Conservation (phyloP, 2,329 filamentous ascomycete species). For the Xylariaceae sp. region DNA sequence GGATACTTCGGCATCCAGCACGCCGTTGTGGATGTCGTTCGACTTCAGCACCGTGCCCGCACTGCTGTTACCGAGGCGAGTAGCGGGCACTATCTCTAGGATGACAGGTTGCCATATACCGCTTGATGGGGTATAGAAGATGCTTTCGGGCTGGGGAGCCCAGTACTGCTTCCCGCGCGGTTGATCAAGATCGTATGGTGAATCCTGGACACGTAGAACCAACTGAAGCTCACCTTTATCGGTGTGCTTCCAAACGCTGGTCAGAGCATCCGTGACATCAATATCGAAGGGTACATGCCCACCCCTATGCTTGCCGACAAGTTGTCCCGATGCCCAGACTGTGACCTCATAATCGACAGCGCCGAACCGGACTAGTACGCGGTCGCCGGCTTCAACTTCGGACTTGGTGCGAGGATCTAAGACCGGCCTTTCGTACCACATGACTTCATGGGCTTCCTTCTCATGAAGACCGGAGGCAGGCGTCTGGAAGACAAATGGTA, state of each 20-base stretch:
- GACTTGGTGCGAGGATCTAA: constrained; percentile 42
- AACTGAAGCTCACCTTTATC: constrained; percentile 37
- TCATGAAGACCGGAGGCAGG: constrained; percentile 59
- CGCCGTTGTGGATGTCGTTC: constrained; percentile 48
- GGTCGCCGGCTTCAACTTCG: constrained; percentile 38
- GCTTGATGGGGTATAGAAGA: constrained; percentile 54
- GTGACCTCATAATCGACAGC: constrained; percentile 58
- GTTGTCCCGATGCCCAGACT: constrained; percentile 50
- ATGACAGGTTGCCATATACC: constrained; percentile 56
- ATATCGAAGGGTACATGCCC: constrained; percentile 55
- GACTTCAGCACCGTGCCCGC: constrained; percentile 53
- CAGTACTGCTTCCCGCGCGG: constrained; percentile 65
- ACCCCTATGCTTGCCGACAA: constrained; percentile 51
- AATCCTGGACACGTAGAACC: constrained; percentile 57
- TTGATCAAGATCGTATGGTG: constrained; percentile 58
- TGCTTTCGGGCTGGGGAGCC: constrained; percentile 54
- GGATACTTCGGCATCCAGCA: constrained; percentile 46
- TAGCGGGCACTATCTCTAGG: constrained; percentile 50
- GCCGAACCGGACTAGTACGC: constrained; percentile 50
- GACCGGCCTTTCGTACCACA: constrained; percentile 59
- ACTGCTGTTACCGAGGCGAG: constrained; percentile 50
- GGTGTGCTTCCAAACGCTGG: constrained; percentile 19
- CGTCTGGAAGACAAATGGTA: constrained; percentile 62
- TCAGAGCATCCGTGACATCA: constrained; percentile 50
- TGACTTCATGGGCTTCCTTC: constrained; percentile 57